Evolutionary conservation across 2,329 filamentous ascomycete species (phyloP).

Genomic region (Hymenotorrendiella dingleyae): DNA sequence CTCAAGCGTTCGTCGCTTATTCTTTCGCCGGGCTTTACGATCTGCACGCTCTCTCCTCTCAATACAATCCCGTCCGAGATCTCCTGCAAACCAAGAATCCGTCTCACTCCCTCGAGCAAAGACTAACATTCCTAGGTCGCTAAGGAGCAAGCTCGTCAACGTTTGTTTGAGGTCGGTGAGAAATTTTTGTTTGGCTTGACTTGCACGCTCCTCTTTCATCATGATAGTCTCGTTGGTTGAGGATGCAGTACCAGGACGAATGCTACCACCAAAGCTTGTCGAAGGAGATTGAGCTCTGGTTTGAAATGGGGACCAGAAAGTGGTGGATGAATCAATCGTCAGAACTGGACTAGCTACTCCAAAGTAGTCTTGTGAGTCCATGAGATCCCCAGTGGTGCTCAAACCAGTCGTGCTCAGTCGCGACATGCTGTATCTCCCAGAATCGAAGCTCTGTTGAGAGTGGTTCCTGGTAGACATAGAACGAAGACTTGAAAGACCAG

Average conservation of each 20-base stretch:
- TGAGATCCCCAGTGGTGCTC: constrained; percentile 50
- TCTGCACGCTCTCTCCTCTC: constrained; percentile 49
- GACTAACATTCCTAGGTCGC: constrained; percentile 80
- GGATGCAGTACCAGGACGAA: constrained; percentile 59
- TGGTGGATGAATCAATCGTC: constrained; percentile 68
- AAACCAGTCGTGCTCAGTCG: constrained; percentile 46
- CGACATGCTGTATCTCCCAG: constrained; percentile 53
- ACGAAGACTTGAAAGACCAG: constrained; percentile 52
- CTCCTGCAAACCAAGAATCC: constrained; percentile 72
- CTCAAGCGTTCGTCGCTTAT: constrained; percentile 47
- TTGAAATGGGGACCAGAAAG: constrained; percentile 87
- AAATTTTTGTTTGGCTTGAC: constrained; percentile 71
- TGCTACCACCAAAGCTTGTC: constrained; percentile 53
- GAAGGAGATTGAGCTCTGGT: constrained; percentile 56
- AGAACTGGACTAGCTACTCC: constrained; percentile 61
- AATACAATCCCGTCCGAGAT: constrained; percentile 60
- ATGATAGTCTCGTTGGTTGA: constrained; percentile 64
- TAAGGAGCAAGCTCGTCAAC: constrained; percentile 77
- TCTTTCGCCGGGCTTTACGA: constrained; percentile 34
- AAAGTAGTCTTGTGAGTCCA: constrained; percentile 68
- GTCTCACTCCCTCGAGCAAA: constrained; percentile 86
- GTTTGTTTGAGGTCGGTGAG: constrained; percentile 71
- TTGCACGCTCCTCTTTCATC: constrained; percentile 46
- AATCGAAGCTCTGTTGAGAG: constrained; percentile 66
- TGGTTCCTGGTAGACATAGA: constrained; percentile 54